Conservation (phyloP, 768 basidiomycete genomes). For the Filobasidium floriforme region DNA sequence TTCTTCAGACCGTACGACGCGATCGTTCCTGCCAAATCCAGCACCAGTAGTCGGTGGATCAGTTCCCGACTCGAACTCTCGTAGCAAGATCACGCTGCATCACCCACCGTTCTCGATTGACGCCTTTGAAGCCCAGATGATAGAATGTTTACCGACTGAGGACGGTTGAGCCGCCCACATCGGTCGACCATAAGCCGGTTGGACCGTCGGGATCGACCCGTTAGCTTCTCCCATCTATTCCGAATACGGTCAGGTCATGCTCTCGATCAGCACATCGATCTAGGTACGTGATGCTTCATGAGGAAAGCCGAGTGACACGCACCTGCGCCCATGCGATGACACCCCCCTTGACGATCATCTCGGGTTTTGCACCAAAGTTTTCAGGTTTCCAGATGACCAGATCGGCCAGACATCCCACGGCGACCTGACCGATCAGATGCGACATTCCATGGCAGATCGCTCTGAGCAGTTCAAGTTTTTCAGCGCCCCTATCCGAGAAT, state of each 20-base stretch:
- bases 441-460: conserved; percentile 91
- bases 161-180: conserved; percentile 85
- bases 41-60: conserved; percentile 18
- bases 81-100: conserved; percentile 12
- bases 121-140: conserved; percentile 73
- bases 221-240: conserved; percentile 91
- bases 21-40: conserved; percentile 50
- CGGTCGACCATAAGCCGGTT: conserved; percentile 73
- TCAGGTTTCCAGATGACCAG: conserved; percentile 93
- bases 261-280: not conserved
- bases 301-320: conserved; percentile 30
- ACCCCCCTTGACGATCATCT: conserved; percentile 91
- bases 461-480: conserved; percentile 46
- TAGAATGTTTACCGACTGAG: conserved; percentile 74
- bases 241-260: not conserved
- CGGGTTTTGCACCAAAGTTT: conserved; percentile 84
- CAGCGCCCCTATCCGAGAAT: not conserved
- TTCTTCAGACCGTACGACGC: conserved; percentile 65
- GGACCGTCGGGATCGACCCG: conserved; percentile 89
- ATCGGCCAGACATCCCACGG: conserved; percentile 77
- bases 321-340: conserved; percentile 87
- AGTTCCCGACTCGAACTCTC: not conserved
- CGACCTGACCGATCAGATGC: conserved; percentile 75
- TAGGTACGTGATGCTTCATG: not conserved
- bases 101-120: conserved; percentile 53